Conservation (phyloP, 345 rosid species). For the Eucalyptus cloeziana region DNA sequence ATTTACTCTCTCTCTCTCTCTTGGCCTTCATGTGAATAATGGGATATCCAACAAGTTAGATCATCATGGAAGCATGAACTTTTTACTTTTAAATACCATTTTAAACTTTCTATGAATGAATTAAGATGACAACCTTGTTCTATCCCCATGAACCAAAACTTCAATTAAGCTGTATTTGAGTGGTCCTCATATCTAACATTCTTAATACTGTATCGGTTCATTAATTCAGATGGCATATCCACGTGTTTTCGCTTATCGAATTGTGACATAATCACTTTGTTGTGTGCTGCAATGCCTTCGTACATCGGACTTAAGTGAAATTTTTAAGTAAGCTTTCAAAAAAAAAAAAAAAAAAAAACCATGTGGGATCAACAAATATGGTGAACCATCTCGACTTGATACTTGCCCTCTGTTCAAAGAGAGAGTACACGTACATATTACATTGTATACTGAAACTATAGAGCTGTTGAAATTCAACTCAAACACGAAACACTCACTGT, state of each 20-base stretch:
- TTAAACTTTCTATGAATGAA: background rate
- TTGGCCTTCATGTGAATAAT: background rate
- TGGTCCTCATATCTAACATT: background rate
- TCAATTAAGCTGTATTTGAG: background rate
- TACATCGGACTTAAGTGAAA: background rate
- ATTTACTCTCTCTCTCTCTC: background rate
- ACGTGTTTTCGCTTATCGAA: background rate
- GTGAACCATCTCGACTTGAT: background rate
- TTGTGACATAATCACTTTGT: background rate
- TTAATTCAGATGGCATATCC: background rate
- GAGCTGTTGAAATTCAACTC: background rate
- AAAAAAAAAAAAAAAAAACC: background rate
- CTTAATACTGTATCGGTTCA: background rate
- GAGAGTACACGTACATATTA: background rate
- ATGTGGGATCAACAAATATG: background rate
- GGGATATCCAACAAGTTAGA: background rate
- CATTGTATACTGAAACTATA: background rate
- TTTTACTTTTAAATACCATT: background rate
- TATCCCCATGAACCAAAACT: background rate
- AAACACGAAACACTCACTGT: background rate
- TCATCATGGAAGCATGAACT: background rate
- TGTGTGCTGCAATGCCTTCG: background rate
- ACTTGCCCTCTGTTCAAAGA: background rate
- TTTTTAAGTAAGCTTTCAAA: background rate
- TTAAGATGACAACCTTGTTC: background rate